Base-by-base conservation (phyloP, 441 rosid genomes). In the Euphorbia celastroides region DNA sequence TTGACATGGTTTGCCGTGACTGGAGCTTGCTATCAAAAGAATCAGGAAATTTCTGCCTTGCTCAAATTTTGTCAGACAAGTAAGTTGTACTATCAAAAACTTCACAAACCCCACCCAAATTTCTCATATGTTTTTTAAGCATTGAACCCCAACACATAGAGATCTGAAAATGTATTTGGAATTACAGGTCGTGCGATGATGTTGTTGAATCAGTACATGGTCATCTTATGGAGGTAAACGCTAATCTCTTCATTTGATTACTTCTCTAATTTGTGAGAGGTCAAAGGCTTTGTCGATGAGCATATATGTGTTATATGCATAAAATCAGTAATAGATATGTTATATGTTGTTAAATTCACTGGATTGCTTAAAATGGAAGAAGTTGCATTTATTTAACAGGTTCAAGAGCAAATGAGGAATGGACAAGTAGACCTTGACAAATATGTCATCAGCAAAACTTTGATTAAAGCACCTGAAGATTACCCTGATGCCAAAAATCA, bases 1-100 rank as follows among this genome's bases (percentile, higher is more conserved):
- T 94, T 70, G 99, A 94, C 82, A 92, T 90, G 97, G 99, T 94
- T 80, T 91, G 98, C 65, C 91, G 97, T 69, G 99, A 92, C 78
- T 94, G 97, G 99, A 94, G 99, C 74, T 80, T 92, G 82, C 80
- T 94, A 55, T 84, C 99, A 68, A 94, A 94, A 83, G 97, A 92
- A 78, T 68, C 84, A 72, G 99, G 99, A 74, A 96, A 89, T 75
- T 86, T 82, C 69, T 92, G 97, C 79, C 78, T 94, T 42, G 69
- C 80, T 73, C 88, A 89, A 79, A 94, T 94, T 71, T 78, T 94
- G 77, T 90, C 88, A 22, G 99, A 90, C 83, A 89, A 94, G 99
- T 92, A 79, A 78, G 79, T 70, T 62, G 27, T 52, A 4, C 57
- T 57, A 12, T 31, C 44, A 25, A 25, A 12, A 59, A 19, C 6